phyloP scores from a whole-genome alignment of 2,329 filamentous ascomycete genomes.

The Talaromyces sp. region DNA sequence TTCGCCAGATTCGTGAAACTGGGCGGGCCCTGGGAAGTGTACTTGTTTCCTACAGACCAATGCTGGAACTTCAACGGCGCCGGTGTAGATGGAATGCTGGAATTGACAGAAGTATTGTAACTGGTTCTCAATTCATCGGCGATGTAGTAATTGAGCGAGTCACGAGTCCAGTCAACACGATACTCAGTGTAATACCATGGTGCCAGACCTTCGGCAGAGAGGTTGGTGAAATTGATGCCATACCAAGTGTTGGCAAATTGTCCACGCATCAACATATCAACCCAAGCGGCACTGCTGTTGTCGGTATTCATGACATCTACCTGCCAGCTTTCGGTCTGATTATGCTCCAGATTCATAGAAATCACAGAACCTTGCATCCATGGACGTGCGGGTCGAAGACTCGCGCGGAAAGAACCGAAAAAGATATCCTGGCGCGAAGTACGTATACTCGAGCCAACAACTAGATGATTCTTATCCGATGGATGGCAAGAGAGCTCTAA shows the following conservation, averaged over 20 bases:
- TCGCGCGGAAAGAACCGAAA: slow-evolving; percentile 44
- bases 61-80: slow-evolving; percentile 43
- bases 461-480: slow-evolving; percentile 33
- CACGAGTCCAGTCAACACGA: slow-evolving; percentile 45
- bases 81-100: slow-evolving; percentile 37
- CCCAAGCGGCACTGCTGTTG: slow-evolving; percentile 33
- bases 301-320: slow-evolving; percentile 45
- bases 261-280: slow-evolving; percentile 35
- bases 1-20: slow-evolving; percentile 36
- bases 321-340: slow-evolving; percentile 40
- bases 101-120: slow-evolving; percentile 29
- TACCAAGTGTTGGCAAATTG: slow-evolving; percentile 35
- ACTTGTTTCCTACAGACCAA: slow-evolving; percentile 45
- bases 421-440: slow-evolving; percentile 44
- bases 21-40: slow-evolving; percentile 45
- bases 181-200: slow-evolving; percentile 45
- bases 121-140: slow-evolving; percentile 33
- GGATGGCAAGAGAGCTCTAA: slow-evolving; percentile 10
- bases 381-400: slow-evolving; percentile 37
- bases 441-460: slow-evolving; percentile 41
- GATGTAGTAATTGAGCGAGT: slow-evolving; percentile 42
- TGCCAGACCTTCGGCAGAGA: slow-evolving; percentile 24
- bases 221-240: slow-evolving; percentile 41
- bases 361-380: slow-evolving; percentile 39
- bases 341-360: slow-evolving; percentile 45